Evolutionary conservation across 1,284 basidiomycete genomes (phyloP).

Genomic region (Mycosarcoma mackinlayi): DNA sequence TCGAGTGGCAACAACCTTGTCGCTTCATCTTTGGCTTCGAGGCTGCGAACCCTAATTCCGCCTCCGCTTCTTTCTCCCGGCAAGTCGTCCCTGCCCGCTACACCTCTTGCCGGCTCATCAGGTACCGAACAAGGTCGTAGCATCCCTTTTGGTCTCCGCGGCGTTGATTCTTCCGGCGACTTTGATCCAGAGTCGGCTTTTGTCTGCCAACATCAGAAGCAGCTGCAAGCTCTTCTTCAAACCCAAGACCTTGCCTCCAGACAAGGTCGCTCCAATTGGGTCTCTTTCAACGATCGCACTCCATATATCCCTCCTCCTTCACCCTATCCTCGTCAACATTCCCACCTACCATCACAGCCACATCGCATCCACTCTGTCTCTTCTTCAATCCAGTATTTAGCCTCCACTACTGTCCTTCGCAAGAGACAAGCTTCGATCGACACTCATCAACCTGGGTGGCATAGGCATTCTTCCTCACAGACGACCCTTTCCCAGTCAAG

Average conservation of each 20-base stretch:
- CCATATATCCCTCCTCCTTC: background rate
- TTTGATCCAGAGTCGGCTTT: too few relatives aligned
- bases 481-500: background rate
- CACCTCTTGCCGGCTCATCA: too few relatives aligned
- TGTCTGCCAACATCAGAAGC: too few relatives aligned
- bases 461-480: background rate
- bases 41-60: too few relatives aligned
- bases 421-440: too few relatives aligned
- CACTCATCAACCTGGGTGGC: too few relatives aligned
- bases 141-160: background rate
- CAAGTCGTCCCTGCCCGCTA: too few relatives aligned
- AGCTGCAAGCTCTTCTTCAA: background rate
- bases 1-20: background rate
- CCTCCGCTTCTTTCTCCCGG: too few relatives aligned
- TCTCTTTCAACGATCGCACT: background rate
- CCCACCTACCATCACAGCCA: background rate
- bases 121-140: too few relatives aligned
- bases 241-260: background rate
- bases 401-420: background rate
- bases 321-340: background rate
- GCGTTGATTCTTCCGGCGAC: background rate
- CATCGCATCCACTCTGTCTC: background rate
- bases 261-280: slow-evolving; percentile 3
- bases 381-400: background rate
- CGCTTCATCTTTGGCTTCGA: background rate